Conservation (phyloP, 2,329 filamentous ascomycete genomes). For the Elsinoe necatrix region DNA sequence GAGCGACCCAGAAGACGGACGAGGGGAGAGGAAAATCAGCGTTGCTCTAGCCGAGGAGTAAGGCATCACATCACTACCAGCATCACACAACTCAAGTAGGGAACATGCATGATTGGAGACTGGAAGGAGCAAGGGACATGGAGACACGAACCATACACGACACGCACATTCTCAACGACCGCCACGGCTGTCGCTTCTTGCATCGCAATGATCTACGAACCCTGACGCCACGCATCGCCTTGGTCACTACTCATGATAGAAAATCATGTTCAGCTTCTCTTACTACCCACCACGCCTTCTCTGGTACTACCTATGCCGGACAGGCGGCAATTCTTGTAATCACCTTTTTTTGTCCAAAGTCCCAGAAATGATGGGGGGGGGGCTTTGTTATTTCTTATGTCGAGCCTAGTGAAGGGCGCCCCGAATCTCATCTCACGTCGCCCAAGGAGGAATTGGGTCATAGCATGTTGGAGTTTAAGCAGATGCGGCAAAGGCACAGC, state of each 20-base stretch:
- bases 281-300: background rate
- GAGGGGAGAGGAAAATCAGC: conserved; percentile 7
- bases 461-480: background rate
- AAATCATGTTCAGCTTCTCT: background rate
- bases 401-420: background rate
- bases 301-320: background rate
- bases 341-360: background rate
- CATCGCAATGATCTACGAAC: background rate
- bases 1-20: conserved; percentile 11
- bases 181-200: background rate
- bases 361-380: no score
- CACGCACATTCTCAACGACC: background rate
- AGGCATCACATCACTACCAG: background rate
- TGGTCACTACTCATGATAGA: background rate
- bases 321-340: conserved; percentile 1
- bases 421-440: background rate
- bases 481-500: background rate
- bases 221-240: background rate
- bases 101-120: background rate
- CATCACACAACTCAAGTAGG: background rate
- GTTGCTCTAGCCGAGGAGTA: background rate
- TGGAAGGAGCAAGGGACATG: background rate
- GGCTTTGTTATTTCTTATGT: background rate
- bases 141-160: conserved; percentile 11
- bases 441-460: background rate